These are phyloP conservation scores for Leishmania arabica DNA, from an alignment of 208 protist genomes.

Conservation along the genomic window DNA sequence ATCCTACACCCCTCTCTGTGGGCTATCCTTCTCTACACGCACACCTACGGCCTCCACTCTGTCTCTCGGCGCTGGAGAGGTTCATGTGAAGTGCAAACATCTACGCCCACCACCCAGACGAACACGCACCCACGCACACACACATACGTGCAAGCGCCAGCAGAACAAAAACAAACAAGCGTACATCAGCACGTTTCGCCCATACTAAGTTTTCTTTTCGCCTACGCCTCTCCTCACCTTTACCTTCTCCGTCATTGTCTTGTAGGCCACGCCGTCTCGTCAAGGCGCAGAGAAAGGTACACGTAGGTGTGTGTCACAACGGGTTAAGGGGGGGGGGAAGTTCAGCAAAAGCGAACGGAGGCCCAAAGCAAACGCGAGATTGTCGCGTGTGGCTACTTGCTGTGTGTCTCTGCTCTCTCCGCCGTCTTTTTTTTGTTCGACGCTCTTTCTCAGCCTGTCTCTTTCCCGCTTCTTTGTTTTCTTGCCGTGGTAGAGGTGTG, in stretches of 20 bases:
- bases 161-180: not conserved
- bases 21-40: not conserved
- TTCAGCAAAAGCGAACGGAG: no score
- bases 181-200: not conserved
- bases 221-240: not conserved
- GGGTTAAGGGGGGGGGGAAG: no score
- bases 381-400: not conserved
- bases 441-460: not conserved
- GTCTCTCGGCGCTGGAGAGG: not conserved
- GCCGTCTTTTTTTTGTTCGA: not conserved
- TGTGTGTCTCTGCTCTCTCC: not conserved
- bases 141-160: not conserved
- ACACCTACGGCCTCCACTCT: not conserved
- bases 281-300: not conserved
- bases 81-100: not conserved
- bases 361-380: not conserved
- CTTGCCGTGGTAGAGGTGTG: not conserved
- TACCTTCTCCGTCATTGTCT: not conserved
- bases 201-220: not conserved
- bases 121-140: not conserved
- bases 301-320: not conserved
- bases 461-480: not conserved
- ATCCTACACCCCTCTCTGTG: not conserved
- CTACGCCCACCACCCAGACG: not conserved
- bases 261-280: not conserved